Evolutionary conservation across 23 red algal species (phyloP), one percentile per base, ranked within the genome.

Genomic region (Gracilaria gracilis): DNA sequence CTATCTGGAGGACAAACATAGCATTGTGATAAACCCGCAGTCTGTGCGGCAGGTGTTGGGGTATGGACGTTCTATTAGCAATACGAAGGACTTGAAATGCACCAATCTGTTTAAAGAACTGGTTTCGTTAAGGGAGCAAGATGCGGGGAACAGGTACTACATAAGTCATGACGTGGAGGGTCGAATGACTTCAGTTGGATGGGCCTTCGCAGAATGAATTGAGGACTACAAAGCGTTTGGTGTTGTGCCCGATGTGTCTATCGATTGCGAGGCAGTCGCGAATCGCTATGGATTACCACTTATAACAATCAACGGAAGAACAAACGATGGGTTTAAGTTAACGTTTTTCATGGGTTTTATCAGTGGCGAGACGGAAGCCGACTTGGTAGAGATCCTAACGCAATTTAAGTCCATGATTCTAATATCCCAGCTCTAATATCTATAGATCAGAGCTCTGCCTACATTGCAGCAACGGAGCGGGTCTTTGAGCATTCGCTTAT

Each of bases 331-430:
- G 25, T 54, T 33, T 23, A 42, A 24, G 20, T 57, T 80, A 31
- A 80, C 55, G 14, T 80, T 53, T 20, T 80, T 80, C 32, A 80
- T 53, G 76, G 42, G 37, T 15, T 53, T 80, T 55, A 77, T 77
- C 13, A 14, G 1, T 77, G 14, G 20, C 6, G 1, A 80, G 24
- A 80, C n/a, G n/a, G n/a, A n/a, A n/a, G n/a, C n/a, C n/a, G n/a
- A n/a, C n/a, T n/a, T n/a, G n/a, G n/a, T n/a, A n/a, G n/a, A n/a
- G n/a, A n/a, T n/a, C n/a, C n/a, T n/a, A n/a, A n/a, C n/a, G n/a
- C n/a, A n/a, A n/a, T n/a, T n/a, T n/a, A n/a, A n/a, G n/a, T n/a
- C n/a, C n/a, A n/a, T n/a, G n/a, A n/a, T n/a, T n/a, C n/a, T 42
- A 33, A 42, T 13, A 54, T 35, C 35, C 16, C 21, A 51, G 8